Base-by-base conservation (phyloP, 768 basidiomycete species). In the Russula virescens region DNA sequence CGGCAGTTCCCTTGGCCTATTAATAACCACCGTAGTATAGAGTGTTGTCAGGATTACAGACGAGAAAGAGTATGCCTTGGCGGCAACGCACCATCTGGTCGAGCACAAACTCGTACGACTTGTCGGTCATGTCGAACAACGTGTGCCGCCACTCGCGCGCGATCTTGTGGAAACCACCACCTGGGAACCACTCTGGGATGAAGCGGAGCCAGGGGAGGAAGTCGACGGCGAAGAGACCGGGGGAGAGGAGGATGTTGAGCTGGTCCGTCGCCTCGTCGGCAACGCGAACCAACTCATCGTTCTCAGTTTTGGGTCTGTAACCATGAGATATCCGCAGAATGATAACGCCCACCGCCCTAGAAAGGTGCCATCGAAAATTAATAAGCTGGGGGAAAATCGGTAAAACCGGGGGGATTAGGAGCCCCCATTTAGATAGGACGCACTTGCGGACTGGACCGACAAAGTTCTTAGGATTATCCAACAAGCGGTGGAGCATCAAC, bases 111-210 rank as follows among this genome's bases (percentile, higher is more conserved):
- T 61, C 55, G 46, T 62, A 67, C 3, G 66, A 67, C 31, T 61
- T 56, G 7, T 68, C 61, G 1, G 65, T 63, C 42, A 68, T 31
- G 10, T 66, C 65, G 25, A 58, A 25, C 2, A 68, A 48, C 11
- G 67, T 66, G n/a, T 67, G 58, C 13, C 65, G 55, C 63, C 61
- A 67, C 50, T 67, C 67, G 38, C 61, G 56, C 3, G 69, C 69
- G n/a, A 52, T 57, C 31, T 61, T 58, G 40, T 68, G 69, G 61
- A 70, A 69, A 19, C 69, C 58, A 13, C 66, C 69, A 23, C 69
- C 69, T 8, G 69, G 69, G 59, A 68, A 57, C 69, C 69, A 70
- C 19, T 68, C 69, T 4, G 69, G 69, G 19, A 70, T 49, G 46
- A 55, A 31, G n/a, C 67, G 69, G 48, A 70, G 63, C 35, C 64